Conservation (phyloP, 1,284 basidiomycete species). For the Trichosporon asahii region DNA sequence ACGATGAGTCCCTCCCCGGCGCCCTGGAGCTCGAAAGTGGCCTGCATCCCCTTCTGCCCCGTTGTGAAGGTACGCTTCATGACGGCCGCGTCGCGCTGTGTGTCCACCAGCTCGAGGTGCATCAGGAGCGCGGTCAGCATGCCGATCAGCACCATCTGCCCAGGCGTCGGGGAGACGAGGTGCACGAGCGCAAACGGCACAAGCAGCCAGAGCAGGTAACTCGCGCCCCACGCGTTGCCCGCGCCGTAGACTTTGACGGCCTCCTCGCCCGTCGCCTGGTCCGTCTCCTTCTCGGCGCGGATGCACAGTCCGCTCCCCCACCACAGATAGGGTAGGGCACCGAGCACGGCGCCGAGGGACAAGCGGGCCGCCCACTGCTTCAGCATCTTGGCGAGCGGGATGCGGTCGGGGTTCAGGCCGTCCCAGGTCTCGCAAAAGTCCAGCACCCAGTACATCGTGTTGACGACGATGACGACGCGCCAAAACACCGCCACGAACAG, state of each 20-base stretch:
- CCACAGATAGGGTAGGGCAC: slow-evolving; percentile 66
- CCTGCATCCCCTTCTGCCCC: slow-evolving; percentile 26
- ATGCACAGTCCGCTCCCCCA: slow-evolving; percentile 68
- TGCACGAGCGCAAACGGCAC: slow-evolving; percentile 64
- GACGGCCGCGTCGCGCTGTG: slow-evolving; percentile 65
- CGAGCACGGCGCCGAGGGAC: slow-evolving; percentile 57
- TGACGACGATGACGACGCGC: slow-evolving; percentile 60
- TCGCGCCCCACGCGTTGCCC: slow-evolving; percentile 83
- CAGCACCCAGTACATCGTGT: slow-evolving; percentile 68
- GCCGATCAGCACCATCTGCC: slow-evolving; percentile 70
- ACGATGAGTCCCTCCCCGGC: slow-evolving; percentile 53
- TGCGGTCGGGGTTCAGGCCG: slow-evolving; percentile 39
- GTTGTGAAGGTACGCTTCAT: slow-evolving; percentile 50
- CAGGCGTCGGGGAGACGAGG: slow-evolving; percentile 70
- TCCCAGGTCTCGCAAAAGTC: slow-evolving; percentile 65
- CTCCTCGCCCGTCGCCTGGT: slow-evolving; percentile 43
- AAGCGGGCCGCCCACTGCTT: slow-evolving; percentile 65
- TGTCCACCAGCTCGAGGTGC: slow-evolving; percentile 74
- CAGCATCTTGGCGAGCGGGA: slow-evolving; percentile 54
- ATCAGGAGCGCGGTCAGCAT: slow-evolving; percentile 64
- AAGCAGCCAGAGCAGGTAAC: slow-evolving; percentile 76
- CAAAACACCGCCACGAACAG: slow-evolving; percentile 63
- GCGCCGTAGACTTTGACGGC: slow-evolving; percentile 76
- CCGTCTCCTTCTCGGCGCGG: slow-evolving; percentile 56
- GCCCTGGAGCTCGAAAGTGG: slow-evolving; percentile 51